Evolutionary conservation across 164 flowering plant genomes (phyloP), one percentile per base, ranked within the genome.

Genomic region (Chloranthus sessilifolius): DNA sequence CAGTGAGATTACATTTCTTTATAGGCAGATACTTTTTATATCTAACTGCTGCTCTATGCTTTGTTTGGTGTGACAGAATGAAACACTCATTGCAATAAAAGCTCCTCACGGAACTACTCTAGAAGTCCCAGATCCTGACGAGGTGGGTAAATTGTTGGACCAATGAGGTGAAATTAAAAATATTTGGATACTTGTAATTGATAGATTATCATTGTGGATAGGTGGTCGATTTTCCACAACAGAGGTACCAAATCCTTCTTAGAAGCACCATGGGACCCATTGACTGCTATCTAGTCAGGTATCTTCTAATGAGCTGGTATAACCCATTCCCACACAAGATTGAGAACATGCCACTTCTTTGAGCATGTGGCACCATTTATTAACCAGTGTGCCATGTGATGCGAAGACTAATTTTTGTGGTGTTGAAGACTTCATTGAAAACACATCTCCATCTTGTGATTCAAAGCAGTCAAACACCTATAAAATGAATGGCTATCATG

Each of bases 41-140:
- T 29, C 6, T 16, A 20, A 12, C 7, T 17, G n/a, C 2, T 29
- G 17, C 23, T 8, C 19, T 28, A 1, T 3, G 5, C 30, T 17
- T 42, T 20, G 30, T 4, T 17, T 42, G 38, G 14, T 22, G 42
- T 16, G 24, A 41, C 74, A 83, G 88, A 72, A 76, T 64, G 69
- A 76, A 53, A 77, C 86, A 37, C 62, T 86, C 20, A 56, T 86
- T 57, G 84, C 74, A 19, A 64, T 86, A 59, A 74, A 80, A 69
- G 95, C 91, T 59, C 95, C 88, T 7, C 70, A 58, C 44, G 86
- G 74, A 47, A 81, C 86, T 52, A 64, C 60, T 59, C 42, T 83
- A 56, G 91, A 81, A 74, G 95, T 81, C 56, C 83, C 86, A 29
- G 82, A 81, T 70, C 88, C 88, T 55, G 82, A 81, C 52, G 74